Evolutionary conservation across 2,329 filamentous ascomycete genomes (phyloP).

Genomic region (Xylaria multiplex): DNA sequence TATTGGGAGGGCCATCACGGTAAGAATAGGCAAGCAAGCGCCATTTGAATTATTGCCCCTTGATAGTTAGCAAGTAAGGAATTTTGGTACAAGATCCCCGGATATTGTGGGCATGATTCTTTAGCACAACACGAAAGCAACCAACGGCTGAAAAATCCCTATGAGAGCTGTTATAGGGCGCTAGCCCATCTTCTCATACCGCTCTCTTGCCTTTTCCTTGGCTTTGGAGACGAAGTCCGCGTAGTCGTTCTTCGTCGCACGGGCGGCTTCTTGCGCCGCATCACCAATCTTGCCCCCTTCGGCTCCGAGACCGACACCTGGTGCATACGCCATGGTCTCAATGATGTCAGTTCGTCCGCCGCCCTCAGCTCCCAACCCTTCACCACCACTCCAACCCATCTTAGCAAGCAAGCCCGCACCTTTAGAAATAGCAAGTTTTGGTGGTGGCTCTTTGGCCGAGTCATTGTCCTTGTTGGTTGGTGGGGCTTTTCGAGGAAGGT

Average conservation of each 20-base stretch:
- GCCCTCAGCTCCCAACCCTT: constrained; percentile 71
- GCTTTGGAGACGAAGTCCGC: constrained; percentile 71
- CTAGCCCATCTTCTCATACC: constrained; percentile 67
- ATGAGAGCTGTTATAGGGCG: not conserved
- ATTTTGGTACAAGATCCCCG: not conserved
- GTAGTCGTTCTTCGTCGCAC: constrained; percentile 69
- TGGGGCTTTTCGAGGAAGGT: constrained; percentile 44
- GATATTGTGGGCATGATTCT: not conserved
- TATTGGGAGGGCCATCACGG: no score
- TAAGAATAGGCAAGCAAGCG: not conserved
- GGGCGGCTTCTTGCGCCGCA: constrained; percentile 70
- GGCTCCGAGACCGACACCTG: constrained; percentile 75
- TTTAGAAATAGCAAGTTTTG: constrained; percentile 62
- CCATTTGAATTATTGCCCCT: not conserved
- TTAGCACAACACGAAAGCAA: constrained; percentile 2
- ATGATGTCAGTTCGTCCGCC: constrained; percentile 72
- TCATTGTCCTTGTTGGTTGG: constrained; percentile 50
- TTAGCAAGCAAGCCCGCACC: constrained; percentile 75
- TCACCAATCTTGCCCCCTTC: constrained; percentile 76
- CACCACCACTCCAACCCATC: constrained; percentile 76
- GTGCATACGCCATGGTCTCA: constrained; percentile 70
- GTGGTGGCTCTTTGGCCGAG: constrained; percentile 51
- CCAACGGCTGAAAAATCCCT: not conserved
- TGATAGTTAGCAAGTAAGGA: not conserved
- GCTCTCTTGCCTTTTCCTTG: constrained; percentile 72